A percentile compares a stretch with the other conserved stretches of the same genome.
Conservation (phyloP, 768 basidiomycete genomes). For the Cyathus striatus region DNA sequence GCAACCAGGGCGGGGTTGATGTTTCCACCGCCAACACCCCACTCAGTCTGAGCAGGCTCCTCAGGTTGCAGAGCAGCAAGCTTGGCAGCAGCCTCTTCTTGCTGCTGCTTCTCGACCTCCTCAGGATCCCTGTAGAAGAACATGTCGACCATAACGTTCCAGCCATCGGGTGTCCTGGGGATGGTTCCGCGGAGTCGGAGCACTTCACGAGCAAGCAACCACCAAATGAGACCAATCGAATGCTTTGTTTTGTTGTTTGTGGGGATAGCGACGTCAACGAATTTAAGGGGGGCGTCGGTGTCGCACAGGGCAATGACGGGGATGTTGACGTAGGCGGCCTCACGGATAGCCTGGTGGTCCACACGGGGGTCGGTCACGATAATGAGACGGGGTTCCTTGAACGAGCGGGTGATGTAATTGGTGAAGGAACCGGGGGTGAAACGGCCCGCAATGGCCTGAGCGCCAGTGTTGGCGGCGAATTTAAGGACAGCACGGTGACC, state of each 20-base stretch:
- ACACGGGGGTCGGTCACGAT: conserved; percentile 98
- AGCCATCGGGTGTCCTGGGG: conserved; percentile 86
- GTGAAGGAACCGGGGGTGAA: conserved; percentile 99
- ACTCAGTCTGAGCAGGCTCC: conserved; percentile 51
- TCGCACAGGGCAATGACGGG: conserved; percentile 99
- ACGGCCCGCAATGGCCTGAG: conserved; percentile 97
- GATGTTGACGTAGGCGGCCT: conserved; percentile 99
- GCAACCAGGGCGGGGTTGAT: conserved; percentile 77
- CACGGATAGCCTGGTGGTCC: conserved; percentile 99
- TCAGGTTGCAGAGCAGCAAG: conserved; percentile 53
- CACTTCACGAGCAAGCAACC: conserved; percentile 95
- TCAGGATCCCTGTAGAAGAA: conserved; percentile 99
- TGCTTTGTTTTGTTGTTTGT: conserved; percentile 99
- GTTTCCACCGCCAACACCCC: conserved; percentile 68
- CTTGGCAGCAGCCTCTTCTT: conserved; percentile 89
- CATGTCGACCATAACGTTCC: conserved; percentile 99
- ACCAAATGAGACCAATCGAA: conserved; percentile 96
- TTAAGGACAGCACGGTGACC: conserved; percentile 99
- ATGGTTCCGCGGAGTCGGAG: conserved; percentile 93
- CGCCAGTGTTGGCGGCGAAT: conserved; percentile 96
- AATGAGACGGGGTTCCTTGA: conserved; percentile 99
- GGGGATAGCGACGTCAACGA: conserved; percentile 97
- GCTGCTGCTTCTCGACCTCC: conserved; percentile 97
- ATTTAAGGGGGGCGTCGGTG: conserved; percentile 95
- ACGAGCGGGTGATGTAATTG: conserved; percentile 99